Percentiles rank a stretch among this genome's conserved stretches.
Conservation (phyloP, 2,329 filamentous ascomycete species). For the Pseudocercospora fijiensis region DNA sequence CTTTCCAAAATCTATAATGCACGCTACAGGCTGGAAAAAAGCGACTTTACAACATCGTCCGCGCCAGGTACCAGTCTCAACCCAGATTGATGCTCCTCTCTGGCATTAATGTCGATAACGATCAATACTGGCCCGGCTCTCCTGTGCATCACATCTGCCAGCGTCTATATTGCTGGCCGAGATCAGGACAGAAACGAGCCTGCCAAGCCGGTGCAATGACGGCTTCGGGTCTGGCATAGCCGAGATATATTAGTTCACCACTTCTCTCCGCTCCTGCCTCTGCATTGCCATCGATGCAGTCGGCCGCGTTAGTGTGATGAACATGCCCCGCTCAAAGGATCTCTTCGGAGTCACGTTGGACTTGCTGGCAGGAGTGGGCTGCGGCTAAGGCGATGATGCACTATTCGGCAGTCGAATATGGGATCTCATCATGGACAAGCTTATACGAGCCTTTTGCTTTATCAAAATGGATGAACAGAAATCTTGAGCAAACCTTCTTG, state of each 20-base stretch:
- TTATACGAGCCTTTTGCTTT: background rate
- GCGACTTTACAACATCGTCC: too few relatives aligned
- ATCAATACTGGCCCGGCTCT: background rate
- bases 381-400: background rate
- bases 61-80: too few relatives aligned
- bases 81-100: background rate
- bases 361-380: background rate
- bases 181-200: background rate
- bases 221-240: background rate
- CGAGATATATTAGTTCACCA: background rate
- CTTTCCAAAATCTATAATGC: background rate
- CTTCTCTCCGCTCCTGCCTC: background rate
- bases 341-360: background rate
- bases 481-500: background rate
- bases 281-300: background rate
- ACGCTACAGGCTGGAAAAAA: too few relatives aligned
- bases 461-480: background rate
- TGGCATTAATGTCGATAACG: background rate
- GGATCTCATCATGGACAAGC: background rate
- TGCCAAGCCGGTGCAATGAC: background rate
- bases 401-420: background rate
- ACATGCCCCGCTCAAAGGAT: background rate
- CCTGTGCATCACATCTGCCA: background rate
- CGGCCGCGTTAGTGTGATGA: background rate
- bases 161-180: too few relatives aligned